A percentile compares a stretch with the other conserved stretches of the same genome.
Evolutionary conservation across 2,329 filamentous ascomycete species (phyloP).

Genomic region (Mycocentrospora acerina): DNA sequence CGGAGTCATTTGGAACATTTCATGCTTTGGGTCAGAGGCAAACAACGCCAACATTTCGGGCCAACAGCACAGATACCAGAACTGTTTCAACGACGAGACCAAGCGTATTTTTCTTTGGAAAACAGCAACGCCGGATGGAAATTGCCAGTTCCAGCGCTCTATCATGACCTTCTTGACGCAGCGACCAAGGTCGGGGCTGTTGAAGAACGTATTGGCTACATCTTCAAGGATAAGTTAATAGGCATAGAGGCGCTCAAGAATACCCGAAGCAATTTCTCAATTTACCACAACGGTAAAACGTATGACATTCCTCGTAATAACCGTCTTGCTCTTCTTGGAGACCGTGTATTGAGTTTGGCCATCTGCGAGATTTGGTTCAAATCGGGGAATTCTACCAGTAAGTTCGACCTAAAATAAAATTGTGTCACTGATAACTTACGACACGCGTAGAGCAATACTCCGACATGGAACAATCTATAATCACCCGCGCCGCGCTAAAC

Average conservation of each 20-base stretch:
- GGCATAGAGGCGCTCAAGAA: conserved; percentile 23
- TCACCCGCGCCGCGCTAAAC: conserved; percentile 8
- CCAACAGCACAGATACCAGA: conserved; percentile 11
- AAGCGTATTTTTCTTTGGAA: conserved; percentile 9
- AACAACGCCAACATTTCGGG: conserved; percentile 12
- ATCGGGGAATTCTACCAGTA: conserved; percentile 9
- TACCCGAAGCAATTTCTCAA: conserved; percentile 2
- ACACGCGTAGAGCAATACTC: conserved; percentile 5
- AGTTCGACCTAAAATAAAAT: neutral
- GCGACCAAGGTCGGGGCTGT: conserved; percentile 14
- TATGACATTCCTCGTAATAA: conserved; percentile 13
- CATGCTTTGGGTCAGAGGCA: neutral
- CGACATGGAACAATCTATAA: conserved; percentile 1
- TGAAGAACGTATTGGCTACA: conserved; percentile 19
- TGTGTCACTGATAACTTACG: conserved; percentile 1
- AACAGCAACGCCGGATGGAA: conserved; percentile 4
- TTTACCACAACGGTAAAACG: conserved; percentile 16
- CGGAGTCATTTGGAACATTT: neutral
- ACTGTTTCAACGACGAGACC: conserved; percentile 18
- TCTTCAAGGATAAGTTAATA: conserved; percentile 20
- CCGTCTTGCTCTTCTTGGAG: conserved; percentile 25
- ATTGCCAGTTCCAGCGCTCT: conserved; percentile 1
- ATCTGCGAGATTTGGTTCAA: conserved; percentile 21
- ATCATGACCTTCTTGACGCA: conserved; percentile 19
- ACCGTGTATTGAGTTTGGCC: conserved; percentile 15